These are phyloP conservation scores for Endoconidiophora polonica DNA, from an alignment of 2,329 filamentous ascomycete genomes.

Conservation along the genomic window DNA sequence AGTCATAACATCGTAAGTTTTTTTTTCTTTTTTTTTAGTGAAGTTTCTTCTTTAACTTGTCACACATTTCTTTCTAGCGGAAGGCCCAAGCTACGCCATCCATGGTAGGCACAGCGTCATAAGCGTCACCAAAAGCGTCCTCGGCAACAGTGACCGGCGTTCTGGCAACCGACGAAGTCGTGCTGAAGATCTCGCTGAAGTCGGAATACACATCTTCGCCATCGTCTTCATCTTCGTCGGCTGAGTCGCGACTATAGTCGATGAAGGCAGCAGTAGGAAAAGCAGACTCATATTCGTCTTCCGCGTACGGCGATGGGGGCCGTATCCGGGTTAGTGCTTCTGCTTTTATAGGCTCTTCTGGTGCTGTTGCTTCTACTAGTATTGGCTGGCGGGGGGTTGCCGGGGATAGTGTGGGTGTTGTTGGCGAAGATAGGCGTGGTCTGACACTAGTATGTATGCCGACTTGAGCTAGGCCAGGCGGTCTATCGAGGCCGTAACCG, in stretches of 20 bases:
- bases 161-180: too few relatives aligned
- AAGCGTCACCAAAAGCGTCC: too few relatives aligned
- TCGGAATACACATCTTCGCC: conserved; percentile 37
- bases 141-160: too few relatives aligned
- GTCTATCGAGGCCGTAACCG: conserved; percentile 13
- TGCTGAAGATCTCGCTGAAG: conserved; percentile 32
- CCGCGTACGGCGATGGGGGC: conserved; percentile 17
- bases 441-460: not conserved
- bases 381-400: too few relatives aligned
- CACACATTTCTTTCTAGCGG: conserved; percentile 1
- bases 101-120: conserved; percentile 16
- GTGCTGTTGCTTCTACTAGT: not conserved
- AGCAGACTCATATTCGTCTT: conserved; percentile 30
- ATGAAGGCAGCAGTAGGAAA: conserved; percentile 29
- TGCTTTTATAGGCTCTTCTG: not conserved
- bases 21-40: too few relatives aligned
- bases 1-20: too few relatives aligned
- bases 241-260: conserved; percentile 11
- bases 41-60: too few relatives aligned
- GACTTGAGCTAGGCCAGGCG: conserved; percentile 14
- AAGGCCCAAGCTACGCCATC: conserved; percentile 35
- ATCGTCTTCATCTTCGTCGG: conserved; percentile 30
- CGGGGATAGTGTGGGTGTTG: not conserved
- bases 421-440: not conserved
- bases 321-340: not conserved